phyloP scores from a whole-genome alignment of 2,329 filamentous ascomycete genomes.

The Aspergillus ochraceoroseus region DNA sequence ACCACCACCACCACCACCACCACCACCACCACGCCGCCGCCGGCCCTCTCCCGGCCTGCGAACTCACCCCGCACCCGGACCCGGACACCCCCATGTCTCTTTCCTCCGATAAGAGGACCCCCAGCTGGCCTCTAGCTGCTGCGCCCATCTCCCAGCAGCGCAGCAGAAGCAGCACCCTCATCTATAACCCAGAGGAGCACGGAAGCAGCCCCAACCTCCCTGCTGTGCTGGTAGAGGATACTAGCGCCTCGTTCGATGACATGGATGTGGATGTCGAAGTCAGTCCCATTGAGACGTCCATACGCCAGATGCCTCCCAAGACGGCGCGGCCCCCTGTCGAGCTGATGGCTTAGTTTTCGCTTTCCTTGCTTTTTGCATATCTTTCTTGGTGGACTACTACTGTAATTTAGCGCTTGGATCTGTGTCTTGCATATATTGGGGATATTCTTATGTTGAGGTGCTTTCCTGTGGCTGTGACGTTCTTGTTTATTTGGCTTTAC shows the following conservation, averaged over 20 bases:
- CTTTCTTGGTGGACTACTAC: neutral
- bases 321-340: constrained; percentile 55
- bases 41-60: neutral
- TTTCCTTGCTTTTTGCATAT: neutral
- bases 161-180: constrained; percentile 55
- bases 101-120: constrained; percentile 31
- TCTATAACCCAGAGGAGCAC: constrained; percentile 60
- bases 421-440: constrained; percentile 4
- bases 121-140: constrained; percentile 33
- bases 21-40: neutral
- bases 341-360: constrained; percentile 45
- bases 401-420: constrained; percentile 11
- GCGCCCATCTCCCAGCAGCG: constrained; percentile 37
- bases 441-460: too few relatives aligned
- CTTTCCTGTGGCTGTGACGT: too few relatives aligned
- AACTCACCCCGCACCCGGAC: constrained; percentile 14
- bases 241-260: constrained; percentile 45
- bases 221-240: constrained; percentile 61
- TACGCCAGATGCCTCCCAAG: constrained; percentile 46
- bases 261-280: constrained; percentile 45
- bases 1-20: neutral
- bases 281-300: constrained; percentile 41
- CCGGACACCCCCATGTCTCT: constrained; percentile 36
- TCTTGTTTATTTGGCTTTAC: constrained; percentile 1
- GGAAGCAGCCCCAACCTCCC: constrained; percentile 56